Evolutionary conservation across 1,139 yeast species (phyloP).

Genomic region (Meyerozyma guilliermondii): DNA sequence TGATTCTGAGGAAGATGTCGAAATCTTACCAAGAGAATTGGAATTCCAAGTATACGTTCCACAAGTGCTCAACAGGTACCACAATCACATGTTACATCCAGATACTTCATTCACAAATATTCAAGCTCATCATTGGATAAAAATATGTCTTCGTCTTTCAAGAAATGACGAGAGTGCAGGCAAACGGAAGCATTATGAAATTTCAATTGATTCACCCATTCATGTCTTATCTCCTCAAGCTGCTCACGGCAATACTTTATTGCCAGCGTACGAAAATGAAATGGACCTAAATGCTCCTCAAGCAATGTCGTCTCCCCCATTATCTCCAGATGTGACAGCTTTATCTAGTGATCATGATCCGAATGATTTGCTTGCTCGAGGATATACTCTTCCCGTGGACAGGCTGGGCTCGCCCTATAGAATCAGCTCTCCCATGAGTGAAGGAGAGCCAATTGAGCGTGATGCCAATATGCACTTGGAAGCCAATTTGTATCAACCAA

Average conservation of each 20-base stretch:
- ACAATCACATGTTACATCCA: slow-evolving; percentile 55
- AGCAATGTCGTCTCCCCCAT: slow-evolving; percentile 24
- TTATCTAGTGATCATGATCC: slow-evolving; percentile 18
- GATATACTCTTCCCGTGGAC: not conserved
- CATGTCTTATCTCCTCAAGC: slow-evolving; percentile 64
- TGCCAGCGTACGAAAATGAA: slow-evolving; percentile 50
- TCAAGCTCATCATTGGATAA: slow-evolving; percentile 91
- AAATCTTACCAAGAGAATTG: slow-evolving; percentile 51
- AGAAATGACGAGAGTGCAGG: slow-evolving; percentile 52
- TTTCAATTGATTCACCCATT: slow-evolving; percentile 87
- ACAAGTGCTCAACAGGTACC: slow-evolving; percentile 45
- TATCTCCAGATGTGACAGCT: slow-evolving; percentile 54
- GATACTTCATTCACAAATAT: slow-evolving; percentile 76
- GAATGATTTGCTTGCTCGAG: slow-evolving; percentile 6
- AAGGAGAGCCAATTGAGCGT: slow-evolving; percentile 37
- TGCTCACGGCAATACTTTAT: slow-evolving; percentile 67
- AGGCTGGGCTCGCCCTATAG: slow-evolving; percentile 20
- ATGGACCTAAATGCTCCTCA: slow-evolving; percentile 12
- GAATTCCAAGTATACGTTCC: slow-evolving; percentile 86
- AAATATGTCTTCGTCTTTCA: slow-evolving; percentile 75
- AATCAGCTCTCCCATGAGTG: slow-evolving; percentile 19
- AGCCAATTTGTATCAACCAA: slow-evolving; percentile 62
- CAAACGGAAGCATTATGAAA: slow-evolving; percentile 82
- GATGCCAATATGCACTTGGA: slow-evolving; percentile 44
- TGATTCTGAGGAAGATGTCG: slow-evolving; percentile 29